These are phyloP conservation scores for Fusarium praegraminearum DNA, from an alignment of 2,329 filamentous ascomycete genomes.

Conservation along the genomic window DNA sequence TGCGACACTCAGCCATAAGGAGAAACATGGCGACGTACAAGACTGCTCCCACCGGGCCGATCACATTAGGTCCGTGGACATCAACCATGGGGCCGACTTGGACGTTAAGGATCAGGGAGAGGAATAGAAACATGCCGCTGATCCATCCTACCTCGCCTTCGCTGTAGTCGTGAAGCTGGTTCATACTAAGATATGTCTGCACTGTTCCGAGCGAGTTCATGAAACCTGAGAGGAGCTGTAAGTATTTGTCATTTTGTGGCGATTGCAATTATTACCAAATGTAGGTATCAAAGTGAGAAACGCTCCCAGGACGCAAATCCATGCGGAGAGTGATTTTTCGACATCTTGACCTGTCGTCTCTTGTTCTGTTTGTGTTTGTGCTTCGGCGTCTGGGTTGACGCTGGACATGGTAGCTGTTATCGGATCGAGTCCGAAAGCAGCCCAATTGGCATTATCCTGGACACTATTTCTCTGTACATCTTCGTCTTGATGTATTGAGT, in stretches of 20 bases:
- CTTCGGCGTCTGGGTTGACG: slow-evolving; percentile 30
- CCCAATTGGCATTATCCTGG: slow-evolving; percentile 23
- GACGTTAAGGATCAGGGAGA: slow-evolving; percentile 59
- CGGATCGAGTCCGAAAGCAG: slow-evolving; percentile 37
- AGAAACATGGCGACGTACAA: slow-evolving; percentile 57
- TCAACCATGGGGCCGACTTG: slow-evolving; percentile 64
- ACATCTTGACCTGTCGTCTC: slow-evolving; percentile 20
- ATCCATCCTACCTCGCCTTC: slow-evolving; percentile 63
- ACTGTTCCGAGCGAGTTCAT: slow-evolving; percentile 62
- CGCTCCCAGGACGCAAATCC: slow-evolving; percentile 44
- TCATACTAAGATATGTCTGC: slow-evolving; percentile 59
- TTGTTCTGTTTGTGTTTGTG: slow-evolving; percentile 16
- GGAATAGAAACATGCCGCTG: slow-evolving; percentile 59
- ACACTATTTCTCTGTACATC: neutral
- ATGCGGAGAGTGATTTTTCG: slow-evolving; percentile 37
- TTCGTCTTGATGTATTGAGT: neutral
- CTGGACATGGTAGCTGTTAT: slow-evolving; percentile 32
- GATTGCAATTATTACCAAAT: slow-evolving; percentile 35
- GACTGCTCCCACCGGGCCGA: slow-evolving; percentile 54
- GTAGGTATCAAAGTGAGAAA: slow-evolving; percentile 42
- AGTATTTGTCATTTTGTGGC: too few relatives aligned
- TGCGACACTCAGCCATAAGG: slow-evolving; percentile 59
- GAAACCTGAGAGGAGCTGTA: slow-evolving; percentile 52
- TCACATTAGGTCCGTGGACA: slow-evolving; percentile 57
- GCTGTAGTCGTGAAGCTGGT: slow-evolving; percentile 58